phyloP scores from a whole-genome alignment of 2,329 filamentous ascomycete species.

The Ilyonectria destructans region DNA sequence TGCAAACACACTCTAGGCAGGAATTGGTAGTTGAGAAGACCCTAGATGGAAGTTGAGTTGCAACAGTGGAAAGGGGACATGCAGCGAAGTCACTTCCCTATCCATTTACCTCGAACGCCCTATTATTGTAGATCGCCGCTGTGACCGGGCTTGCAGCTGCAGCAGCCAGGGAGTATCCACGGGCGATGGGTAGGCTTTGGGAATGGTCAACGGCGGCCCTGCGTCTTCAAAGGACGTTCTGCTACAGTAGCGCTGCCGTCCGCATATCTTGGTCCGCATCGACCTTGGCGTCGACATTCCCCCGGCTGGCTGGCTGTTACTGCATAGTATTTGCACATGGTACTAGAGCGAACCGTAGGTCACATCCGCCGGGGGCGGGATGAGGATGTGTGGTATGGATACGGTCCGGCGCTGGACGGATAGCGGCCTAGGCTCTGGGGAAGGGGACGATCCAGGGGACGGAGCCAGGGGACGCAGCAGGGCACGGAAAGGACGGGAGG shows the following conservation, averaged over 20 bases:
- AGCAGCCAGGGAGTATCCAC: conserved; percentile 24
- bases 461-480: background rate
- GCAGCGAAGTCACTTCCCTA: conserved; percentile 9
- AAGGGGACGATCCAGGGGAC: background rate
- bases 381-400: conserved; percentile 1
- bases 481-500: conserved; percentile 11
- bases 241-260: background rate
- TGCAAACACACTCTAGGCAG: conserved; percentile 15
- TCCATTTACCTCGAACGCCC: background rate
- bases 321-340: conserved; percentile 11
- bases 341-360: conserved; percentile 1
- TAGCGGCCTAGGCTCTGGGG: conserved; percentile 5
- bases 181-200: conserved; percentile 26
- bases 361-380: conserved; percentile 2
- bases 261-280: background rate
- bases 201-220: conserved; percentile 20
- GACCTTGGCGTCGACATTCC: background rate
- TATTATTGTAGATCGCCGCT: conserved; percentile 23
- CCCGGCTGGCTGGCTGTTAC: background rate
- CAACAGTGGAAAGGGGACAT: background rate
- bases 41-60: conserved; percentile 12
- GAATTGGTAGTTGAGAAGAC: conserved; percentile 17
- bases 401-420: background rate
- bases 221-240: background rate
- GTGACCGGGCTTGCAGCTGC: conserved; percentile 9